phyloP scores from a whole-genome alignment of 179 eudicot genomes.

The Vitellaria paradoxa region DNA sequence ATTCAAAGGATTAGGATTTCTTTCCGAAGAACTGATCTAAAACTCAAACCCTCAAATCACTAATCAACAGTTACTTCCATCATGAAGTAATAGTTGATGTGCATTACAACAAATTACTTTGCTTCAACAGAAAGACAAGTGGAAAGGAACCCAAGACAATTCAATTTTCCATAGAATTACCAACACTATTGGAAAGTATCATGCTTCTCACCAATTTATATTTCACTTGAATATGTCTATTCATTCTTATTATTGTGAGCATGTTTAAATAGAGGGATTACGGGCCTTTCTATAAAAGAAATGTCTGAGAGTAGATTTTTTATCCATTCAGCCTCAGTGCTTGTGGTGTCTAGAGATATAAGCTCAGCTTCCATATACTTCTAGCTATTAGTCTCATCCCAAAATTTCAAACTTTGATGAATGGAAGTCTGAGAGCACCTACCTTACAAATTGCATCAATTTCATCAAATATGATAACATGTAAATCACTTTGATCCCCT shows the following conservation, averaged over 20 bases:
- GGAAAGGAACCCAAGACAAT: background rate
- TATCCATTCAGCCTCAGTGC: too few species aligned
- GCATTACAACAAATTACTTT: background rate
- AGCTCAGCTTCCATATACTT: too few species aligned
- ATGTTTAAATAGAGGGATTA: too few species aligned
- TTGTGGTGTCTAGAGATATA: too few species aligned
- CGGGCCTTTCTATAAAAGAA: too few species aligned
- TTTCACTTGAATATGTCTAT: too few species aligned
- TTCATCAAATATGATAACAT: constrained; percentile 98
- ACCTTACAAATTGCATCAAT: constrained; percentile 99
- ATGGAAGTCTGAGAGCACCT: constrained; percentile 11
- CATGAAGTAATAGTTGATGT: background rate
- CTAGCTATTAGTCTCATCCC: background rate
- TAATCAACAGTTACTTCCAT: background rate
- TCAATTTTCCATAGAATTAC: background rate
- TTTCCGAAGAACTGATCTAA: background rate
- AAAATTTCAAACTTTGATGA: background rate
- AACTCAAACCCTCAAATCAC: background rate
- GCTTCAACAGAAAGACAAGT: background rate
- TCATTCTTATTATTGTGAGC: too few species aligned
- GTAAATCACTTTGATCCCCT: constrained; percentile 98
- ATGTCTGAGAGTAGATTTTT: too few species aligned
- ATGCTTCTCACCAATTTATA: too few species aligned
- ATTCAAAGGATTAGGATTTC: too few species aligned
- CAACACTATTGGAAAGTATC: too few species aligned